These are phyloP conservation scores for Phytophthora sansomeana DNA, from an alignment of 352 stramenopile species.

Conservation along the genomic window DNA sequence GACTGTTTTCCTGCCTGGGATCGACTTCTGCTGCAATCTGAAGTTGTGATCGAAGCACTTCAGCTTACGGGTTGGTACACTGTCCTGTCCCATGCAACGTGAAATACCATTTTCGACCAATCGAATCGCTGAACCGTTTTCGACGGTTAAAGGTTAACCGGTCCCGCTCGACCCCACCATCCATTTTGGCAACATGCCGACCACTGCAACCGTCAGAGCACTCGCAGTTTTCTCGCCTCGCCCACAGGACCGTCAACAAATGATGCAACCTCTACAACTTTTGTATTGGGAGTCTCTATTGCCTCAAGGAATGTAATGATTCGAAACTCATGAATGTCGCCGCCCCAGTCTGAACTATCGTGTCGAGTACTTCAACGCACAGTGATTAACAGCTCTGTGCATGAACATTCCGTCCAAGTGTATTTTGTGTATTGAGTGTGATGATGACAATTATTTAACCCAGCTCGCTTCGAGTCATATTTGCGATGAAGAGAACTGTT, in stretches of 20 bases:
- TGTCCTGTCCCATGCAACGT: not conserved
- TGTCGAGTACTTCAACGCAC: constrained; percentile 86
- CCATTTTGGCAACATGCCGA: constrained; percentile 16
- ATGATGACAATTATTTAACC: constrained; percentile 90
- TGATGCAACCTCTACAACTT: constrained; percentile 2
- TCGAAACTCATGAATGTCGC: constrained; percentile 89
- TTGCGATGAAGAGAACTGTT: constrained; percentile 89
- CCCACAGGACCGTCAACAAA: constrained; percentile 4
- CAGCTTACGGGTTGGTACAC: not conserved
- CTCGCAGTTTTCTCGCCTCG: constrained; percentile 24
- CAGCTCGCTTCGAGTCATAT: constrained; percentile 89
- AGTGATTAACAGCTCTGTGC: constrained; percentile 85
- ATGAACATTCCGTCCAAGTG: constrained; percentile 81
- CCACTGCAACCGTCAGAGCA: not conserved
- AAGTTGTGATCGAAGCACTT: not conserved
- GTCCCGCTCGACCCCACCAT: constrained; percentile 29
- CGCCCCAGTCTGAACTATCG: constrained; percentile 85
- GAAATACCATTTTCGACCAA: constrained; percentile 7
- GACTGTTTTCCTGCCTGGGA: not conserved
- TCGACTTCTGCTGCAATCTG: not conserved
- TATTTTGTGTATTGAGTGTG: constrained; percentile 63
- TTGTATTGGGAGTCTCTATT: constrained; percentile 26
- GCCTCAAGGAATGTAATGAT: constrained; percentile 83
- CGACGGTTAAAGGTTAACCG: constrained; percentile 33
- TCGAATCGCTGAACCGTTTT: constrained; percentile 10